Evolutionary conservation across 495 filamentous ascomycete species (phyloP), one percentile per base, ranked within the genome.

Genomic region (Podospora pseudoanserina): DNA sequence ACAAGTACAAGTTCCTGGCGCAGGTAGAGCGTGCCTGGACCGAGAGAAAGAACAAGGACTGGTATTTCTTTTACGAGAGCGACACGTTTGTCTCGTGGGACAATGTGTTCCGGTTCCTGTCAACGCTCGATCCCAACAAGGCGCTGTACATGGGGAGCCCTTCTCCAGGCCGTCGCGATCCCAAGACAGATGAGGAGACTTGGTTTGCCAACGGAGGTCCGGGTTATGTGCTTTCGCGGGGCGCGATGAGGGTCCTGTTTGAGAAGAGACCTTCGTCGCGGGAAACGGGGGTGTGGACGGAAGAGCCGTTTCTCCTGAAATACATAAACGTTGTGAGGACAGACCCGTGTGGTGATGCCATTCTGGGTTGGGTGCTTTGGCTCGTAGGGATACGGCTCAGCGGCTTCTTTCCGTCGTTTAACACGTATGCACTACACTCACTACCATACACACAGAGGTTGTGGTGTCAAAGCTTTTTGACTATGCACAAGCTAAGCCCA

Each of bases 1-100:
- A 91, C 76, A 90, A 89, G 73, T 91, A 86, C 82, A 91, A 91
- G 75, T 90, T 90, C 72, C 78, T 91, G 5, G 86, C 88, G 4
- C 87, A 88, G 81, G 81, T 90, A 68, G 81, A 86, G 56, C 78
- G 85, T 32, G 84, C 87, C 20, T 84, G 84, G 72, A 72, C 74
- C 30, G 76, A 80, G 74, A 76, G 78, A 15, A 83, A 84, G n/a
- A 73, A 82, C 13, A 81, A 79, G 18, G 81, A 86, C 53, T 92
- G 88, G 87, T 92, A 86, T 70, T 49, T 49, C 39, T 90, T 91
- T 74, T 84, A 89, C 72, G 89, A 91, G 68, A 85, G 86, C 0
- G 89, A 92, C 73, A 89, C 88, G 1, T 91, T 89, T 71, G 44
- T 72, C 13, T 53, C 89, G 59, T 90, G 87, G 87, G 79, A 84